A percentile compares a stretch with the other conserved stretches of the same genome.
Evolutionary conservation across 306 rosid species (phyloP).

Genomic region (Acacia acuminata): DNA sequence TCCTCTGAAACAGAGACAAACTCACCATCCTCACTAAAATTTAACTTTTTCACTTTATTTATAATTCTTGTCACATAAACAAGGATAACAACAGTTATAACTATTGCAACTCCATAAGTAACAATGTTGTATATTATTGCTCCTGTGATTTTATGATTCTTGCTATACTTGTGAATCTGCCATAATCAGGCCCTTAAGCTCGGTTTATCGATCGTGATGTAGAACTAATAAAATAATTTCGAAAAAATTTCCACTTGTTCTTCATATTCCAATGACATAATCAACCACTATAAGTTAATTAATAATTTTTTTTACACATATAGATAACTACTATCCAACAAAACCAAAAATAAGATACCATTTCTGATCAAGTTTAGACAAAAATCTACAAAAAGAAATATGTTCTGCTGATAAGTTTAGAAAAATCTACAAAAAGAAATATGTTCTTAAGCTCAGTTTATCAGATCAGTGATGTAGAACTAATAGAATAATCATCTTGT

Average conservation of each 20-base stretch:
- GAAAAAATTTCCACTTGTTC: not conserved
- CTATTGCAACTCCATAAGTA: constrained; percentile 67
- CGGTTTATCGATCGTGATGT: not conserved
- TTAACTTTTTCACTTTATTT: constrained; percentile 56
- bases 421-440: not conserved
- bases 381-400: too few species aligned
- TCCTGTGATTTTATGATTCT: constrained; percentile 67
- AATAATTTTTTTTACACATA: too few species aligned
- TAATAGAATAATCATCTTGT: constrained; percentile 21
- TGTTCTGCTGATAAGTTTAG: not conserved
- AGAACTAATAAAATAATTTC: not conserved
- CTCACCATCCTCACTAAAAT: constrained; percentile 43
- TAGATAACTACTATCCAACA: not conserved
- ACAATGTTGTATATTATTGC: constrained; percentile 81
- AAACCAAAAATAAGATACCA: not conserved
- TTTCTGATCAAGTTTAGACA: too few species aligned
- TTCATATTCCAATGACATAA: not conserved
- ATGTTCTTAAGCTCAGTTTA: not conserved
- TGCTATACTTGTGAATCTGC: constrained; percentile 78
- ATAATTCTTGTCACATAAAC: constrained; percentile 73
- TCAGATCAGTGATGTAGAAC: not conserved
- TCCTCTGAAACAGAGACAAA: constrained; percentile 37
- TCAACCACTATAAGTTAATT: too few species aligned
- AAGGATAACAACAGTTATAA: constrained; percentile 71
- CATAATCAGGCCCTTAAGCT: constrained; percentile 54